phyloP scores from a whole-genome alignment of 768 basidiomycete genomes.

The Coprinopsis marcescibilis region DNA sequence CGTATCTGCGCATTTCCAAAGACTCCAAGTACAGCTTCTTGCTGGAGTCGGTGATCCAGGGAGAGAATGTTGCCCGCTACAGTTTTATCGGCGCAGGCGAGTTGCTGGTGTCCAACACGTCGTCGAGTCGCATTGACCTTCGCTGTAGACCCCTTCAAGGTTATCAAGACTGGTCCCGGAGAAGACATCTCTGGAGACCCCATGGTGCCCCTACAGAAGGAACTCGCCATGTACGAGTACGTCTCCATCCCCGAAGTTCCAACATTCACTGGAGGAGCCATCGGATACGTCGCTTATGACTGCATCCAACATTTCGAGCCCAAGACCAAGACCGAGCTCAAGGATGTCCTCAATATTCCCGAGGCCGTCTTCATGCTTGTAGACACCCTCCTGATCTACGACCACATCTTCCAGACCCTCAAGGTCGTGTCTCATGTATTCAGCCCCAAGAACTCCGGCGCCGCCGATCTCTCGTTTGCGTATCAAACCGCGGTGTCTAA shows the following conservation, averaged over 20 bases:
- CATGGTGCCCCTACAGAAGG: slow-evolving; percentile 74
- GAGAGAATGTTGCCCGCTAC: slow-evolving; percentile 89
- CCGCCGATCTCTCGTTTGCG: slow-evolving; percentile 71
- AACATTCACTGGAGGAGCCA: slow-evolving; percentile 95
- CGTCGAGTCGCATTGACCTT: slow-evolving; percentile 2
- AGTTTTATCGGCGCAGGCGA: slow-evolving; percentile 94
- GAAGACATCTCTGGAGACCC: slow-evolving; percentile 87
- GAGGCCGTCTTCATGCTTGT: slow-evolving; percentile 97
- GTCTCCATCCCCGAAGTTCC: slow-evolving; percentile 88
- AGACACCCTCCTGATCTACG: slow-evolving; percentile 93
- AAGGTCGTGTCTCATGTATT: slow-evolving; percentile 97
- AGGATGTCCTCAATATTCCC: slow-evolving; percentile 82
- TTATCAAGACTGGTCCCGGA: slow-evolving; percentile 81
- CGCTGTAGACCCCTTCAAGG: slow-evolving; percentile 80
- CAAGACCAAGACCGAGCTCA: slow-evolving; percentile 69
- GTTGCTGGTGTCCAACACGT: slow-evolving; percentile 11
- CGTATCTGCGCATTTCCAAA: slow-evolving; percentile 88
- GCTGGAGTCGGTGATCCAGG: slow-evolving; percentile 86
- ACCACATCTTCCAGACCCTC: slow-evolving; percentile 92
- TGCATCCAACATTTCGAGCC: slow-evolving; percentile 97
- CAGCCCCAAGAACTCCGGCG: slow-evolving; percentile 62
- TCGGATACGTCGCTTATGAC: slow-evolving; percentile 97
- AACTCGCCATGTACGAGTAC: slow-evolving; percentile 82
- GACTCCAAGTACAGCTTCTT: slow-evolving; percentile 94
- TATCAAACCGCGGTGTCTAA: slow-evolving; percentile 85